These are phyloP conservation scores for Limonium bicolor DNA, from an alignment of 148 eudicot species.

Conservation along the genomic window DNA sequence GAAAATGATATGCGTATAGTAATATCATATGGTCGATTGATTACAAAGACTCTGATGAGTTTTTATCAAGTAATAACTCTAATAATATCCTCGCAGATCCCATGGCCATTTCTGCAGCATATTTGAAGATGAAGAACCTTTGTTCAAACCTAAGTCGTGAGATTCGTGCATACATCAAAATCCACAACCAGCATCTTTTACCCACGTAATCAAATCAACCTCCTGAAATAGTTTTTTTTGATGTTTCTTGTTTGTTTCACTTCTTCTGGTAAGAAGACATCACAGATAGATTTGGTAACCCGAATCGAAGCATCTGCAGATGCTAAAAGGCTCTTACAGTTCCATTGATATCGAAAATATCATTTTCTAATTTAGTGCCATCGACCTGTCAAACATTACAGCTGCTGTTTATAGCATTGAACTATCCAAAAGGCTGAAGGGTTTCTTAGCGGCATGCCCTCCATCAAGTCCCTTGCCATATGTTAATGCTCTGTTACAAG, in stretches of 20 bases:
- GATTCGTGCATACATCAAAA: constrained; percentile 61
- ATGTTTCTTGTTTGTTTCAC: too few species aligned
- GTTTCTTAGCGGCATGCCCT: constrained; percentile 68
- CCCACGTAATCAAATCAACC: too few species aligned
- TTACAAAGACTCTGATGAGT: too few species aligned
- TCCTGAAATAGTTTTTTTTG: too few species aligned
- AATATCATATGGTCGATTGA: too few species aligned
- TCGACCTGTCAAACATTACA: constrained; percentile 65
- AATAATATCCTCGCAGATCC: constrained; percentile 61
- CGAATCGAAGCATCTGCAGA: too few species aligned
- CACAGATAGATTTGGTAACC: too few species aligned
- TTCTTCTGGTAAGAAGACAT: too few species aligned
- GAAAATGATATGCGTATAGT: too few species aligned
- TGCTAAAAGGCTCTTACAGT: too few species aligned
- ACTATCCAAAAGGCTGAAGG: constrained; percentile 46
- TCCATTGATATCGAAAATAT: too few species aligned
- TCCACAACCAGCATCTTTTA: constrained; percentile 62
- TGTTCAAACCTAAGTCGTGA: constrained; percentile 49
- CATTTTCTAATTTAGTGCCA: constrained; percentile 40
- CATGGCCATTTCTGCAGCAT: constrained; percentile 56
- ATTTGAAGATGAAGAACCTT: constrained; percentile 69
- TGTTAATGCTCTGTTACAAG: constrained; percentile 66
- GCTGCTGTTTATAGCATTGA: constrained; percentile 63
- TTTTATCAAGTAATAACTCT: constrained; percentile 38
- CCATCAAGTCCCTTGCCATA: constrained; percentile 66